Evolutionary conservation across 2,329 filamentous ascomycete species (phyloP).

Genomic region (Pezizomycotina sp.): DNA sequence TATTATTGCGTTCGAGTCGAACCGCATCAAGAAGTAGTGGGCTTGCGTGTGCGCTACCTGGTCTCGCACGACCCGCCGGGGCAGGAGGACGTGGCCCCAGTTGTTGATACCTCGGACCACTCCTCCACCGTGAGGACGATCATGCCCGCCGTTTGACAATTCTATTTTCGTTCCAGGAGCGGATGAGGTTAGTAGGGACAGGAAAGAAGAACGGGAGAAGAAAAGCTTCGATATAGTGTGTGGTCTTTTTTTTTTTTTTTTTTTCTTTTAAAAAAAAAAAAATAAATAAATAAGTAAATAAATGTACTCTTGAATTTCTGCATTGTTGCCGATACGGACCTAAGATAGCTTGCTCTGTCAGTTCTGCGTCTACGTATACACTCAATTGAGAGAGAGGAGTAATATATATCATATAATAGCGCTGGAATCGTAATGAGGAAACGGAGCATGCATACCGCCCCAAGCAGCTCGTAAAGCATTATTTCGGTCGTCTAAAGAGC

Average conservation of each 20-base stretch:
- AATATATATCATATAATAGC: neutral
- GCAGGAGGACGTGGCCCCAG: constrained; percentile 85
- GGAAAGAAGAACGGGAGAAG: constrained; percentile 8
- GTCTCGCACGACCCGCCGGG: constrained; percentile 59
- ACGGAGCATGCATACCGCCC: constrained; percentile 53
- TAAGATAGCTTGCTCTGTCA: constrained; percentile 30
- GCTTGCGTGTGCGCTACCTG: constrained; percentile 70
- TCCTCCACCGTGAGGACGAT: constrained; percentile 70
- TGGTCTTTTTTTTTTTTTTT: too few species aligned
- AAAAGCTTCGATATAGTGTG: constrained; percentile 16
- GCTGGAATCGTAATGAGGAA: neutral
- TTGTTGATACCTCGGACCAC: constrained; percentile 85
- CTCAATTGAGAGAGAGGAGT: neutral
- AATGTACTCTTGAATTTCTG: constrained; percentile 85
- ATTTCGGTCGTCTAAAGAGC: constrained; percentile 28
- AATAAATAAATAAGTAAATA: too few species aligned
- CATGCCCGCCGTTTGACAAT: constrained; percentile 71
- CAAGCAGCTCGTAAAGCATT: constrained; percentile 97
- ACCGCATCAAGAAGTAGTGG: constrained; percentile 97
- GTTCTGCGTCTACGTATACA: constrained; percentile 1
- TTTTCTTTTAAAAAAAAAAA: too few species aligned
- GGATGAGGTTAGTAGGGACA: constrained; percentile 8
- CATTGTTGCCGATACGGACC: constrained; percentile 80
- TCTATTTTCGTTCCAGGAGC: constrained; percentile 34
- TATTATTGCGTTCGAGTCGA: constrained; percentile 58